Evolutionary conservation across 805 yeast species (phyloP), one percentile per base, ranked within the genome.

Genomic region (Lipomyces japonicus): DNA sequence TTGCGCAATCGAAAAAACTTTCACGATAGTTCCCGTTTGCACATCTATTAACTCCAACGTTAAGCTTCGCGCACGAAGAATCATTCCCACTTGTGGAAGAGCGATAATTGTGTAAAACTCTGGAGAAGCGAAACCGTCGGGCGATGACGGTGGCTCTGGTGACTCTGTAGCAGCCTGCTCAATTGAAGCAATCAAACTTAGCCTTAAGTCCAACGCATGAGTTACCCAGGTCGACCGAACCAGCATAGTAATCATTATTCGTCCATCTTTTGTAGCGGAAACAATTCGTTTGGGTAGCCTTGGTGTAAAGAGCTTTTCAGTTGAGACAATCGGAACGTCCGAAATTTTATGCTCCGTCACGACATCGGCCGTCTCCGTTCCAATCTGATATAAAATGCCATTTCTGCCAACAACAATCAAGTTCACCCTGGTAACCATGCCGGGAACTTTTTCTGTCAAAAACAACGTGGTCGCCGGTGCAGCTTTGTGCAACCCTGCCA

Each of bases 61-160:
- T 12, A 71, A 64, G 14, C 77, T 76, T 42, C 72, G 71, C 1
- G 86, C 84, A 38, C 83, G 68, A 4, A 85, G 75, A 43, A 83
- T 70, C 84, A 85, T 80, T 19, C 91, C 90, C 32, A 84, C 84
- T 68, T 83, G 84, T 7, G 84, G 79, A 24, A 84, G 78, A 6
- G 61, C 51, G 16, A 57, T 21, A 14, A 57, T 44, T 2, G 48
- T 23, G 18, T 28, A 21, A 9, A 23, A 26, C 22, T 35, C 50
- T 12, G 18, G 34, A 14, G 30, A 14, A 2, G 34, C 40, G n/a
- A 18, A 30, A 14, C 25, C 30, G 14, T 4, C 6, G n/a, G 36
- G 35, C 6, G 48, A 22, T 3, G 37, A 6, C 3, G 45, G 46
- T 10, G 16, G 34, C 28, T 19, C 14, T 9, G 18, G 18, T 12